phyloP scores from a whole-genome alignment of 768 basidiomycete species.

The Heimioporus sp. region DNA sequence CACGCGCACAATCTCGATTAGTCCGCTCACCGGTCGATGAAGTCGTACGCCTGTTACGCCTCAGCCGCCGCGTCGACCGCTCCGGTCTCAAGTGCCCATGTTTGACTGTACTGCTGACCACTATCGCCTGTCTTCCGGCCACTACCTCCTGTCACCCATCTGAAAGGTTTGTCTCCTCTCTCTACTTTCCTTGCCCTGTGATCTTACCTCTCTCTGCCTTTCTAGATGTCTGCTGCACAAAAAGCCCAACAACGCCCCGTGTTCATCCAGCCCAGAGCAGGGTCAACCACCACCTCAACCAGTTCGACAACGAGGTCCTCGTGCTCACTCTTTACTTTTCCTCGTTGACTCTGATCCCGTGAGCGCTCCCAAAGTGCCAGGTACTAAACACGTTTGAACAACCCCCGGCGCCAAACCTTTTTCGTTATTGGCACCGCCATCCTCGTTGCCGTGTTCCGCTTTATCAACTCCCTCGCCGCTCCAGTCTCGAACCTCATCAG shows the following conservation, averaged over 20 bases:
- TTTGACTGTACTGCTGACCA: too few relatives aligned
- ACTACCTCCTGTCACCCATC: too few relatives aligned
- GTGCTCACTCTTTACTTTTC: background rate
- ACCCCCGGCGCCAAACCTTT: constrained; percentile 89
- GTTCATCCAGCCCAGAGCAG: constrained; percentile 82
- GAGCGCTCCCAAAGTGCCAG: constrained; percentile 82
- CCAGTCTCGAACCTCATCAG: constrained; percentile 95
- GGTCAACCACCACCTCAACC: constrained; percentile 74
- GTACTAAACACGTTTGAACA: constrained; percentile 81
- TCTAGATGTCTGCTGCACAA: constrained; percentile 40
- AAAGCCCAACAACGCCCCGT: constrained; percentile 87
- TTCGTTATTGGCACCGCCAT: constrained; percentile 70
- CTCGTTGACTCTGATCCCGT: background rate
- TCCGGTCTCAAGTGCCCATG: too few relatives aligned
- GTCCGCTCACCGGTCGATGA: too few relatives aligned
- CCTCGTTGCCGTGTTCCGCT: constrained; percentile 71
- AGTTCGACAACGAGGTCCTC: constrained; percentile 96
- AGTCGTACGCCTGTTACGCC: too few relatives aligned
- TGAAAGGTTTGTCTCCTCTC: too few relatives aligned
- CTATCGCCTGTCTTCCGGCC: too few relatives aligned
- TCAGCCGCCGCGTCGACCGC: too few relatives aligned
- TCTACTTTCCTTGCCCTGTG: too few relatives aligned
- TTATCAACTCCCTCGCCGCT: constrained; percentile 87
- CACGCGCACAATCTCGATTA: too few relatives aligned
- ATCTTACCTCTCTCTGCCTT: too few relatives aligned